Percentiles rank a stretch among this genome's conserved stretches.
These are phyloP conservation scores for Chamaecyparis obtusa DNA, from an alignment of 75 land plant species.

Conservation along the genomic window DNA sequence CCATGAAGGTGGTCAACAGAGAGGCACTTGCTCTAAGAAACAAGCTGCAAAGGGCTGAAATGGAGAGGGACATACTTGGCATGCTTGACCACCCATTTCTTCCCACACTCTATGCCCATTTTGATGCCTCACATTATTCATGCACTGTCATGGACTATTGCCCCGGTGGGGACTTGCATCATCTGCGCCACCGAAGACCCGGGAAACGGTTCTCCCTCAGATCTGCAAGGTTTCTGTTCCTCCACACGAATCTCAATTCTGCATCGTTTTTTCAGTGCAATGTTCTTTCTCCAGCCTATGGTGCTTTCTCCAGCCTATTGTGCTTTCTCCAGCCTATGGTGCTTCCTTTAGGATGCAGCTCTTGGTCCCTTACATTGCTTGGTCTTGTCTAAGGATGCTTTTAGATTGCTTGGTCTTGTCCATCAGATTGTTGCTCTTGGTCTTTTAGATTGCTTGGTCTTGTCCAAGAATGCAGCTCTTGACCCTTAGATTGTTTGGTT, in stretches of 20 bases:
- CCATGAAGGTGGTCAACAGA: constrained; percentile 78
- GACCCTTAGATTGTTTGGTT: too few species aligned
- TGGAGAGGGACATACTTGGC: constrained; percentile 60
- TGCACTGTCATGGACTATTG: constrained; percentile 82
- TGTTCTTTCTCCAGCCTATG: neutral
- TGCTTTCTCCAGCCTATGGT: neutral
- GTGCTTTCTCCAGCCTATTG: neutral
- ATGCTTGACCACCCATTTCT: constrained; percentile 80
- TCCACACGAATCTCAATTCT: neutral
- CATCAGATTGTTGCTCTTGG: too few species aligned
- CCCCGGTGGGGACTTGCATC: constrained; percentile 75
- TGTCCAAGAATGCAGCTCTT: too few species aligned
- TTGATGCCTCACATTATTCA: constrained; percentile 66
- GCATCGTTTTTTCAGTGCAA: neutral
- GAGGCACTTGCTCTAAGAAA: constrained; percentile 52
- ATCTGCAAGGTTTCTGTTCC: constrained; percentile 41
- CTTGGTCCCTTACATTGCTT: too few species aligned
- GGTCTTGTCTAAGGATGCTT: too few species aligned
- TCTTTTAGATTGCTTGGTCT: too few species aligned
- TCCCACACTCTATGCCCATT: constrained; percentile 72
- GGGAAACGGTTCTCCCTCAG: constrained; percentile 42
- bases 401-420: too few species aligned
- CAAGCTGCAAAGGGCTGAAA: constrained; percentile 62
- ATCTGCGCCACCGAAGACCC: constrained; percentile 49
- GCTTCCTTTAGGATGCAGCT: too few species aligned